Conservation (phyloP, 2,329 filamentous ascomycete genomes). For the Escovopsis sp. region DNA sequence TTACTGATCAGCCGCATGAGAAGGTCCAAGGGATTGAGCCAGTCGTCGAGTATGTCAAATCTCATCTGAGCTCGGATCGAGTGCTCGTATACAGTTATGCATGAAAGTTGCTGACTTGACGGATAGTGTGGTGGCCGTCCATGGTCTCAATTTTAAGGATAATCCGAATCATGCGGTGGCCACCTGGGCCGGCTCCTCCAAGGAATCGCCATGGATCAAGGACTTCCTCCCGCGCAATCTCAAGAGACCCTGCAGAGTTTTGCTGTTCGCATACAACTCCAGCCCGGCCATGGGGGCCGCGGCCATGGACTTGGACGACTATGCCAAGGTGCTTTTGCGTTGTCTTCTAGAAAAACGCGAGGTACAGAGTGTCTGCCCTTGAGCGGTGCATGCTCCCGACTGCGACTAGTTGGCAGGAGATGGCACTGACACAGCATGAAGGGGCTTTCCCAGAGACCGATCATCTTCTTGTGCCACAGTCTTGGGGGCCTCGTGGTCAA, state of each 20-base stretch:
- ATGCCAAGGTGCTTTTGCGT: conserved; percentile 1
- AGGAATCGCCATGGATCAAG: background rate
- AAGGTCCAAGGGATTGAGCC: too few relatives aligned
- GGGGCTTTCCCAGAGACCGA: background rate
- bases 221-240: conserved; percentile 2
- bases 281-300: conserved; percentile 2
- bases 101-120: too few relatives aligned
- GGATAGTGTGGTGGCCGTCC: conserved; percentile 3
- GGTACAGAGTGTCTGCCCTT: background rate
- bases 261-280: conserved; percentile 5
- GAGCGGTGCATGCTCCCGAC: too few relatives aligned
- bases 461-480: conserved; percentile 7
- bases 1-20: background rate
- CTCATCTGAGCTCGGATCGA: too few relatives aligned
- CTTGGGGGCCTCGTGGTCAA: conserved; percentile 7
- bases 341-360: conserved; percentile 1
- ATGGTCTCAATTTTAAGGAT: conserved; percentile 4
- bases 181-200: background rate
- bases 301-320: background rate
- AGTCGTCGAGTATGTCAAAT: too few relatives aligned
- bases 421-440: background rate
- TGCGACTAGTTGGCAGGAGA: background rate
- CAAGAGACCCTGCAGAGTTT: background rate
- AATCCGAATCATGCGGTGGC: conserved; percentile 3
- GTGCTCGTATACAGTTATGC: too few relatives aligned